Base-by-base conservation (phyloP, 2,329 filamentous ascomycete genomes). In the Ascochyta pisi region DNA sequence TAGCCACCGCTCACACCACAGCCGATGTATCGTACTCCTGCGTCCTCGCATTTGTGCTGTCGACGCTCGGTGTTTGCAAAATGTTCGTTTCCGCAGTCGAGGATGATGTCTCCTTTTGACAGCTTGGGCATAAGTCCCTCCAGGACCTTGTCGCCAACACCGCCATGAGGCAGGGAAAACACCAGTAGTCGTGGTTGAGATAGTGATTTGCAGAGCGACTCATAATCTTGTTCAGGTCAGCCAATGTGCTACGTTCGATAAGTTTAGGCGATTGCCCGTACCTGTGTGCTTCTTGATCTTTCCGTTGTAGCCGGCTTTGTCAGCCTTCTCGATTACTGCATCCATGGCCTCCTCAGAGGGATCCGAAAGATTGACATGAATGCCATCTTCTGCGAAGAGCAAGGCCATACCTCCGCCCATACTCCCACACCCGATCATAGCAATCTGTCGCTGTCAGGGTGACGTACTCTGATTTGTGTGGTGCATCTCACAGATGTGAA, bases 1-100 rank as follows among this genome's bases (percentile, higher is more conserved):
- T 90, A 90, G 0, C 88, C 88, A 8, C 88, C 88, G 35, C 83
- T 87, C 1, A 91, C 86, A 33, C 88, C 88, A 69, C 85, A 84
- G 2, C 88, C 88, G 50, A 90, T 81, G 70, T 88, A 90, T 35
- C 80, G 78, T n/a, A 90, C 81, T 0, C 85, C 86, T 23, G 83
- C 79, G 0, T 79, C 75, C 2, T 80, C 77, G 38, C 86, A 81
- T 51, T 84, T 82, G 27, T 78, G 78, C 65, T 90, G 87, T 35
- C 87, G 77, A 10, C 85, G 72, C 67, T 91, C 84, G 0, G 88
- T 90, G 42, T 84, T 85, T 33, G 81, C 75, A 73, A 85, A 90
- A 67, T 88, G 80, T 72, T 91, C 87, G 64, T 90, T 91, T 0
- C 84, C 85, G 9, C 84, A 86, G 66, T 90, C 88, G 29, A 91